Conservation (phyloP, 345 rosid species). For the Eucalyptus guilfoylei region DNA sequence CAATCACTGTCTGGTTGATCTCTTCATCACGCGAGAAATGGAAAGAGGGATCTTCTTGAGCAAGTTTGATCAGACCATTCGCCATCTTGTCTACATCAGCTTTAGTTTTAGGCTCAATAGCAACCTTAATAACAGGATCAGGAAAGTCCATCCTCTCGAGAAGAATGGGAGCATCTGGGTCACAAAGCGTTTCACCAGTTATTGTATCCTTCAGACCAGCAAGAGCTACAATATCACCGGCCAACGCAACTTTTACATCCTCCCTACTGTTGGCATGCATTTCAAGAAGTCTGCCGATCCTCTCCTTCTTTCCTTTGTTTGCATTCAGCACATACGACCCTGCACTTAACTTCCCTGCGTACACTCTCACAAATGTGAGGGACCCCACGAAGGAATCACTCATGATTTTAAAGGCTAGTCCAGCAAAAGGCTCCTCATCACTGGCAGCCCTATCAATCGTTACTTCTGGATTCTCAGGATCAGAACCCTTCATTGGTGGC, state of each 20-base stretch:
- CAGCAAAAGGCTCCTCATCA: constrained; percentile 81
- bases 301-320: constrained; percentile 95
- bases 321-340: constrained; percentile 88
- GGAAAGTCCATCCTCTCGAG: constrained; percentile 99
- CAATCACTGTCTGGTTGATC: constrained; percentile 92
- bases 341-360: constrained; percentile 74
- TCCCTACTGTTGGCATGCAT: constrained; percentile 99
- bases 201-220: constrained; percentile 89
- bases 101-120: constrained; percentile 96
- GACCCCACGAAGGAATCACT: constrained; percentile 92
- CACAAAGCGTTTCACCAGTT: constrained; percentile 84
- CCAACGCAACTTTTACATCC: constrained; percentile 74
- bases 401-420: constrained; percentile 97
- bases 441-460: constrained; percentile 41
- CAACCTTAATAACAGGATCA: constrained; percentile 95
- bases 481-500: constrained; percentile 85
- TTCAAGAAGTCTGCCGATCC: constrained; percentile 92
- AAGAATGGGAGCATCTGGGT: constrained; percentile 61
- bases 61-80: constrained; percentile 75
- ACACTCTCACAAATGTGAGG: constrained; percentile 87
- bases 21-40: constrained; percentile 96
- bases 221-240: constrained; percentile 88
- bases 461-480: constrained; percentile 80
- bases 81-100: constrained; percentile 95
- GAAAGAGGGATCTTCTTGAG: constrained; percentile 98